These are phyloP conservation scores for Spencermartinsiella ligniputridi DNA, from an alignment of 1,139 yeast species.

Conservation along the genomic window DNA sequence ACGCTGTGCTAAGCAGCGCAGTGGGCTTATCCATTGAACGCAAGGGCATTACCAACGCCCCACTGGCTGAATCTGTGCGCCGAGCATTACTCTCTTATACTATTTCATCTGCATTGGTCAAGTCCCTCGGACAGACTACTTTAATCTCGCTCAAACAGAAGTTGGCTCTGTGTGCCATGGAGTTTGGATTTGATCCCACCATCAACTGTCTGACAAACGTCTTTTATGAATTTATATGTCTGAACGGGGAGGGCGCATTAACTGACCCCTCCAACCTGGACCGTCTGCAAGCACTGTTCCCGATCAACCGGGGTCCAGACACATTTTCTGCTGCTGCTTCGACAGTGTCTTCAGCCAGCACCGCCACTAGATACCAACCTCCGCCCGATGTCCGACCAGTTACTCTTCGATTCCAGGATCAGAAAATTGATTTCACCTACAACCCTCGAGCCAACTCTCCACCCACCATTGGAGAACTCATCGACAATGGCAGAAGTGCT, in stretches of 20 bases:
- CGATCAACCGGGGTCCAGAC: background rate
- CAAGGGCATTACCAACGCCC: constrained; percentile 7
- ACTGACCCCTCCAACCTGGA: constrained; percentile 3
- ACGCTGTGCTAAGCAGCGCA: constrained; percentile 49
- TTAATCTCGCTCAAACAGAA: constrained; percentile 53
- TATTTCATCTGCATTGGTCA: constrained; percentile 25
- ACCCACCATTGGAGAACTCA: constrained; percentile 61
- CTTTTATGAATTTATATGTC: constrained; percentile 56
- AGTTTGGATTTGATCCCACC: constrained; percentile 71
- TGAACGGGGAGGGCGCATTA: constrained; percentile 34
- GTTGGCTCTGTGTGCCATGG: constrained; percentile 68
- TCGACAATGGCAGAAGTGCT: constrained; percentile 67
- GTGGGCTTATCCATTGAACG: constrained; percentile 56
- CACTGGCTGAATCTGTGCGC: constrained; percentile 12
- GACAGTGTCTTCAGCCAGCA: constrained; percentile 4
- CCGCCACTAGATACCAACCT: background rate
- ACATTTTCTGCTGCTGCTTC: background rate
- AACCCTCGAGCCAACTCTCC: constrained; percentile 52
- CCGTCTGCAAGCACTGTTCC: background rate
- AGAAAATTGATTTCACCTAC: constrained; percentile 52
- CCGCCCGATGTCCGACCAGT: constrained; percentile 36
- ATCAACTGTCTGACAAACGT: constrained; percentile 62
- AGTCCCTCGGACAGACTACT: constrained; percentile 37
- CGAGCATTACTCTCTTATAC: constrained; percentile 14
- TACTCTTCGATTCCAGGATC: constrained; percentile 41